Conservation (phyloP, 2,329 filamentous ascomycete species). For the Botrytis medusae region DNA sequence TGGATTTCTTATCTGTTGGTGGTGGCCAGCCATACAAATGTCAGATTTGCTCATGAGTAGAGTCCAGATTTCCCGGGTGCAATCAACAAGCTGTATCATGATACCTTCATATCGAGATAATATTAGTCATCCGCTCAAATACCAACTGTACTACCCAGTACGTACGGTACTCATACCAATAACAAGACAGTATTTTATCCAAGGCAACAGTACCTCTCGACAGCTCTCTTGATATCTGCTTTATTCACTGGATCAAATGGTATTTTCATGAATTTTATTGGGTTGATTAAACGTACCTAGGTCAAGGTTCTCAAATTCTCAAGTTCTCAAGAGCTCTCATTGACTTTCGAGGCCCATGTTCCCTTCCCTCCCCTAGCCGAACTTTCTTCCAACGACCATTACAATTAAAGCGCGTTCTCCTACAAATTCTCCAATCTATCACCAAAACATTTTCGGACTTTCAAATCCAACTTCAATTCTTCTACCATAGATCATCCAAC, state of each 20-base stretch:
- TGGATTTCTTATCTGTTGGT: neutral
- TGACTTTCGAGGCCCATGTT: neutral
- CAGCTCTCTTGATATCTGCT: conserved; percentile 1
- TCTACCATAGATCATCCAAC: conserved; percentile 16
- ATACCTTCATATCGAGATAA: neutral
- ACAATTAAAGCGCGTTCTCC: conserved; percentile 15
- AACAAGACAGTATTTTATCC: neutral
- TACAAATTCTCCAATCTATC: conserved; percentile 25
- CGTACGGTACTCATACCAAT: neutral
- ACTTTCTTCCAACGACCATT: conserved; percentile 17
- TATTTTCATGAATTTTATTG: conserved; percentile 23
- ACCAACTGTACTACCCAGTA: neutral
- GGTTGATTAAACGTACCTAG: neutral
- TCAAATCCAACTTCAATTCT: conserved; percentile 24
- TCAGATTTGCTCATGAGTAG: neutral
- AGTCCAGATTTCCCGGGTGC: neutral
- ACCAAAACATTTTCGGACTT: conserved; percentile 22
- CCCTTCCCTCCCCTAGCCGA: conserved; percentile 17
- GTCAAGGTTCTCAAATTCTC: neutral
- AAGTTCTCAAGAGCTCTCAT: conserved; percentile 11
- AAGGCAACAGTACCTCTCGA: conserved; percentile 21
- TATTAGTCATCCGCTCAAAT: neutral
- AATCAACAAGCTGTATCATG: neutral
- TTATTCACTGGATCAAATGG: conserved; percentile 15
- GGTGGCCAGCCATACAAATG: neutral